Evolutionary conservation across 164 flowering plant species (phyloP).

Genomic region (Santalum album): DNA sequence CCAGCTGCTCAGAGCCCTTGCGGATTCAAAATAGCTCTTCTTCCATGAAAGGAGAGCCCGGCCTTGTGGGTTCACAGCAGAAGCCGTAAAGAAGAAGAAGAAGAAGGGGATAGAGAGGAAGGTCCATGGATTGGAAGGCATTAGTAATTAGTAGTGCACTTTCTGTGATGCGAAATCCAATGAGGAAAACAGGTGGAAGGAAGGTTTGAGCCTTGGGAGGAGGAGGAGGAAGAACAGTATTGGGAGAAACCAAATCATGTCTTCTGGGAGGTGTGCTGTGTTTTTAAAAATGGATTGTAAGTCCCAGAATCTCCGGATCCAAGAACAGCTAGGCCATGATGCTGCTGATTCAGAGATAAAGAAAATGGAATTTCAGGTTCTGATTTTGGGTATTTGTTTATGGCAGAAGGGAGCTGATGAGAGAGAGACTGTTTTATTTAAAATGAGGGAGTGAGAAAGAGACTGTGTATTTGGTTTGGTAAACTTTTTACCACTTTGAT

Average conservation of each 20-base stretch:
- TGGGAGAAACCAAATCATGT: slow-evolving; percentile 53
- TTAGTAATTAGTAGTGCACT: slow-evolving; percentile 6
- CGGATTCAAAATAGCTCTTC: slow-evolving; percentile 29
- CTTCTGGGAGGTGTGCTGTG: slow-evolving; percentile 27
- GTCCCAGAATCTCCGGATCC: slow-evolving; percentile 86
- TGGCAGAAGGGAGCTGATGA: slow-evolving; percentile 14
- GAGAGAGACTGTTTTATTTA: slow-evolving; percentile 13
- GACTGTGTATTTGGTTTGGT: too few relatives aligned
- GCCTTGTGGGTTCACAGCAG: slow-evolving; percentile 51
- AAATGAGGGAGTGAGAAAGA: slow-evolving; percentile 11
- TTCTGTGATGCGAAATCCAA: slow-evolving; percentile 28
- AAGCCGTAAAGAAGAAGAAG: neutral
- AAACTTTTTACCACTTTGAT: too few relatives aligned
- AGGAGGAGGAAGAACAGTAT: slow-evolving; percentile 11
- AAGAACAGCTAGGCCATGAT: slow-evolving; percentile 86
- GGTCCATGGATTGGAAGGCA: slow-evolving; percentile 38
- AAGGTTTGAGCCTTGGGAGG: slow-evolving; percentile 19
- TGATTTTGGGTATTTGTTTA: slow-evolving; percentile 39
- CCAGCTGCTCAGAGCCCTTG: slow-evolving; percentile 38
- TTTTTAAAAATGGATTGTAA: slow-evolving; percentile 9
- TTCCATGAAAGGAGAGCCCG: slow-evolving; percentile 62
- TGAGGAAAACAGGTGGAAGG: slow-evolving; percentile 12
- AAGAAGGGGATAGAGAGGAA: slow-evolving; percentile 9
- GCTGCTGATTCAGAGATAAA: slow-evolving; percentile 39
- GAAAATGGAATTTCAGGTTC: slow-evolving; percentile 43